These are phyloP conservation scores for Talaromyces sp. DNA, from an alignment of 2,329 filamentous ascomycete species.

Conservation along the genomic window DNA sequence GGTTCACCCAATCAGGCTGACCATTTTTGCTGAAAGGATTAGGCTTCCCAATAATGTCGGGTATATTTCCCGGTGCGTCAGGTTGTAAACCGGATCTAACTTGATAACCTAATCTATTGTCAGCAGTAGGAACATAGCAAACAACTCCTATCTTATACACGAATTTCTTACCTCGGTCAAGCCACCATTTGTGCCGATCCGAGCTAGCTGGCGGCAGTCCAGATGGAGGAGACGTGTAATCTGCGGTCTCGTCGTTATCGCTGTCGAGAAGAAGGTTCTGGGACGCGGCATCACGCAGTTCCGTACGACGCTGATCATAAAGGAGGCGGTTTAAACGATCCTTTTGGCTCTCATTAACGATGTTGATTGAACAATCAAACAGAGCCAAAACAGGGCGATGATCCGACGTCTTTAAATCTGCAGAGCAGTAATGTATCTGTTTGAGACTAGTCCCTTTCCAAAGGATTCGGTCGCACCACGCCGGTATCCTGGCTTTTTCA, in stretches of 20 bases:
- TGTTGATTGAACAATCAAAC: conserved; percentile 77
- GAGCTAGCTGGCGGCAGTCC: conserved; percentile 62
- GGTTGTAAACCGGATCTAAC: conserved; percentile 68
- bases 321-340: conserved; percentile 68
- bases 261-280: background rate
- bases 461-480: conserved; percentile 93
- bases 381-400: conserved; percentile 91
- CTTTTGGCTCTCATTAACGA: conserved; percentile 69
- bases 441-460: conserved; percentile 78
- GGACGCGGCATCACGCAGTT: conserved; percentile 36
- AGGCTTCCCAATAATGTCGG: conserved; percentile 68
- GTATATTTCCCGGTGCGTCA: conserved; percentile 56
- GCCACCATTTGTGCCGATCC: conserved; percentile 60
- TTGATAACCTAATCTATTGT: conserved; percentile 52
- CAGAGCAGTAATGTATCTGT: conserved; percentile 76
- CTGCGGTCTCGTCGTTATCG: conserved; percentile 69
- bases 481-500: conserved; percentile 89
- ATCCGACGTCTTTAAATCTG: conserved; percentile 83
- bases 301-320: conserved; percentile 63
- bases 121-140: background rate
- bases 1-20: conserved; percentile 75
- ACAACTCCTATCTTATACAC: conserved; percentile 12
- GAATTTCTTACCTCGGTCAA: conserved; percentile 49
- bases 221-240: conserved; percentile 76
- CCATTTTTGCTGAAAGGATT: conserved; percentile 74